Conservation (phyloP, 1,284 basidiomycete genomes). For the Moniliophthora roreri region DNA sequence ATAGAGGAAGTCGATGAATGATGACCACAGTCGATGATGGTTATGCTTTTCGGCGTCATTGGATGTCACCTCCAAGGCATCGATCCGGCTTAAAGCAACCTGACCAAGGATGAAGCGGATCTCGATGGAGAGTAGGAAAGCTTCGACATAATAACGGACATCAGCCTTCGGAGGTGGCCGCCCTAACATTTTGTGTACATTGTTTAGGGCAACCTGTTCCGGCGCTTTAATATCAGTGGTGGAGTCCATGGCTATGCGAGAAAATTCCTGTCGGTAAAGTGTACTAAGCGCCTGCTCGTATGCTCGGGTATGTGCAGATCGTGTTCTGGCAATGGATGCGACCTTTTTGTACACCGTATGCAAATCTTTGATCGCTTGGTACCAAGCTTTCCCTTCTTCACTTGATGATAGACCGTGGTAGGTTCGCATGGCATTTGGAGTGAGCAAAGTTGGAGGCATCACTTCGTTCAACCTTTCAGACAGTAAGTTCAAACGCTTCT, state of each 20-base stretch:
- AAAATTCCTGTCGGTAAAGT: conserved; percentile 42
- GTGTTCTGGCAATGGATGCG: conserved; percentile 31
- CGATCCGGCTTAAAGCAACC: conserved; percentile 11
- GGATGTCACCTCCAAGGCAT: conserved; percentile 12
- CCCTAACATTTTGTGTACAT: conserved; percentile 27
- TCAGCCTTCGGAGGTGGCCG: conserved; percentile 16
- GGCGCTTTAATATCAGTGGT: conserved; percentile 28
- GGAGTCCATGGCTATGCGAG: conserved; percentile 22
- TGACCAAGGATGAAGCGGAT: conserved; percentile 26
- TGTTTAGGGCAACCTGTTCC: conserved; percentile 37
- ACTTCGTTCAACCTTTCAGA: conserved; percentile 9
- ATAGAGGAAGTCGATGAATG: conserved; percentile 40
- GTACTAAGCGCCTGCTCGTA: conserved; percentile 46
- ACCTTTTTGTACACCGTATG: conserved; percentile 34
- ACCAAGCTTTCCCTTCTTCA: conserved; percentile 35
- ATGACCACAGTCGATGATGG: conserved; percentile 30
- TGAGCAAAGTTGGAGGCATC: conserved; percentile 12
- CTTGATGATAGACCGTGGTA: conserved; percentile 31
- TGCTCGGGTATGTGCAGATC: conserved; percentile 44
- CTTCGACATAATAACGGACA: conserved; percentile 14
- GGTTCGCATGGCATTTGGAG: conserved; percentile 6
- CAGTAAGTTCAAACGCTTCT: background rate
- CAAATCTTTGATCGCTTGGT: conserved; percentile 26
- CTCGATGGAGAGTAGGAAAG: conserved; percentile 26
- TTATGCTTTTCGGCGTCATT: conserved; percentile 16